Base-by-base conservation (phyloP, 164 flowering plant species). In the Magnolia sinica region DNA sequence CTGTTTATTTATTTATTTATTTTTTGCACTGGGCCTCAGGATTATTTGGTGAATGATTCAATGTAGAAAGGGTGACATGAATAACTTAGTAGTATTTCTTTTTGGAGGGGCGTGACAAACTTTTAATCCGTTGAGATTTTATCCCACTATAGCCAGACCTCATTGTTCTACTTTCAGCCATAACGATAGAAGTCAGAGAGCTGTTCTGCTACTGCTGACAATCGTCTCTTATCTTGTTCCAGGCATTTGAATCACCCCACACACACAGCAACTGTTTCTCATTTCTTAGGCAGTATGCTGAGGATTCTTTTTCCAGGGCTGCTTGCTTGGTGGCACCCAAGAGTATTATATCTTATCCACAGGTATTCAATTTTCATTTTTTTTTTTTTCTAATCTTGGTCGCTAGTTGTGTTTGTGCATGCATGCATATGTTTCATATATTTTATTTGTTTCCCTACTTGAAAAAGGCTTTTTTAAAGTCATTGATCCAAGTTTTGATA, bases 231-330 rank as follows among this genome's bases (percentile, higher is more conserved):
- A 59, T 70, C 49, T 70, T 71, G 64, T 45, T 67, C 69, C 88
- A 95, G 99, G 99, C 97, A 67, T 95, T 95, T 89, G 99, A 95
- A 81, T 93, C 99, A 73, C 99, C 99, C 58, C 87, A 95, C 77
- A 93, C 96, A 37, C 98, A 93, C 80, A 79, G 93, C 83, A 87
- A 68, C 80, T 95, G 99, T 76, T 81, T 88, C 83, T 80, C 95
- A 76, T 93, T 91, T 85, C 89, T 95, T 37, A 88, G 99, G 87
- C 91, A 95, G 75, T 95, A 93, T 85, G 91, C 97, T 19, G 95
- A 85, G 76, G 97, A 96, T 58, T 93, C 99, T 50, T 87, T 88
- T 84, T 88, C 97, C 19, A 78, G 67, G 73, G 98, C 95, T 68
- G 98, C 98, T 83, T 93, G 98, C 83, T 85, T 96, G 73, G 91